A percentile compares a stretch with the other conserved stretches of the same genome.
Evolutionary conservation across 352 stramenopile genomes (phyloP).

Genomic region (Pythium angustatum): DNA sequence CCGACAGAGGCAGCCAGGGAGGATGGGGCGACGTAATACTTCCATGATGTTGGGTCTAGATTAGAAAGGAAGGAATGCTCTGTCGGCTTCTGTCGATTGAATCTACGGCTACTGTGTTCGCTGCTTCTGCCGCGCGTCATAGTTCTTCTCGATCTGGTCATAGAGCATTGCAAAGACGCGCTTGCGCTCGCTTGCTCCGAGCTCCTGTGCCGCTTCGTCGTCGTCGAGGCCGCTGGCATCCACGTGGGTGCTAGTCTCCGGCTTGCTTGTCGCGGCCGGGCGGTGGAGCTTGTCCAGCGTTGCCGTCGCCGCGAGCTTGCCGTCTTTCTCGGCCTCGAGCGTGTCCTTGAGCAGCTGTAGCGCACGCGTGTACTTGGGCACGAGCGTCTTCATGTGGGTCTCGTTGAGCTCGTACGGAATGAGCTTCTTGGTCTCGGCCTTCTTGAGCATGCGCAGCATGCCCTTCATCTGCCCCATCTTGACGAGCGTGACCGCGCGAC

Average conservation of each 20-base stretch:
- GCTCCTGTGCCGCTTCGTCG: conserved; percentile 32
- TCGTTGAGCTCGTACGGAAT: conserved; percentile 62
- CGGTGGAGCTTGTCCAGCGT: conserved; percentile 27
- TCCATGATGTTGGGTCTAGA: too few species aligned
- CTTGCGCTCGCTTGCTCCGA: conserved; percentile 50
- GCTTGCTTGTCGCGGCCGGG: background rate
- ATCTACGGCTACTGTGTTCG: conserved; percentile 37
- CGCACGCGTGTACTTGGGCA: conserved; percentile 69
- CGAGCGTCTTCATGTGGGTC: conserved; percentile 79
- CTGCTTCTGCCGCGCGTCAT: conserved; percentile 40
- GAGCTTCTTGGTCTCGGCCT: conserved; percentile 78
- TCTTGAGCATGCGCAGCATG: conserved; percentile 82
- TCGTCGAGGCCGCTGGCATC: too few species aligned
- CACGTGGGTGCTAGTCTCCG: too few species aligned
- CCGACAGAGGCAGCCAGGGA: too few species aligned
- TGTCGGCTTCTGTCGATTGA: too few species aligned
- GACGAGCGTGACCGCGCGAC: conserved; percentile 76
- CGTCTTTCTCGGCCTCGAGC: conserved; percentile 73
- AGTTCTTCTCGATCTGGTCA: conserved; percentile 59
- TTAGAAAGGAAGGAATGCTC: too few species aligned
- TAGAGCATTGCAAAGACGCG: conserved; percentile 57
- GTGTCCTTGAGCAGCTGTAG: conserved; percentile 77
- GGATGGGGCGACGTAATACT: too few species aligned
- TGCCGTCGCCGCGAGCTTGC: conserved; percentile 56
- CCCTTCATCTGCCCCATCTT: conserved; percentile 84